Base-by-base conservation (phyloP, 805 yeast species). In the Hanseniaspora occidentalis region DNA sequence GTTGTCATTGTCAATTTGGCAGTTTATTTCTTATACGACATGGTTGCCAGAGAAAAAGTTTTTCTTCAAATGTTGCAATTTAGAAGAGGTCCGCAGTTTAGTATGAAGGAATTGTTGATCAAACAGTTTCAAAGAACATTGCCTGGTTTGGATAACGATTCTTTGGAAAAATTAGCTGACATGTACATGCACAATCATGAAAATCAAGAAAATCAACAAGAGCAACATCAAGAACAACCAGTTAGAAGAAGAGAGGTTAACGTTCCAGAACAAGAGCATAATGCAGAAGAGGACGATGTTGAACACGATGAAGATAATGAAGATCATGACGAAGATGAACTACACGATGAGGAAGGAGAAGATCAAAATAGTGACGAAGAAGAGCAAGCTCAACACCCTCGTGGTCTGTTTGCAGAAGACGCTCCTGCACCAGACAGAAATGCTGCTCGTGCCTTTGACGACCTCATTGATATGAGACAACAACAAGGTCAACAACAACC, bases 21-120 rank as follows among this genome's bases (percentile, higher is more conserved):
- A 4, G 43, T 75, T 6, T 71, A 73, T 51, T 62, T 77, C 18
- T 76, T 71, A 45, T 81, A 79, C 52, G 86, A 80, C 48, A 76
- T 81, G 75, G 79, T 81, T 13, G 72, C 74, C 1, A 63, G 76
- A 41, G 94, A 82, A 54, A 75, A 77, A 37, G 85, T 84, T 0
- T 79, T 78, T 54, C 57, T 64, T 22, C 75, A 73, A 51, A 66
- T 79, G 53, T 61, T 81, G 14, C 54, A 68, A 40, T 73, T 66
- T 46, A 71, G 69, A 43, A 71, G 82, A 36, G 92, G 92, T 2
- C 68, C 61, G 7, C 52, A 54, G 39, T 51, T 45, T 33, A 49
- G 54, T 11, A 46, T 47, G 14, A 55, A 56, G 22, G 62, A 56
- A 38, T 46, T 55, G 18, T 38, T 46, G 19, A 56, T 49, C 39